Evolutionary conservation across 1,284 basidiomycete species (phyloP).

Genomic region (Heterobasidion annosum): DNA sequence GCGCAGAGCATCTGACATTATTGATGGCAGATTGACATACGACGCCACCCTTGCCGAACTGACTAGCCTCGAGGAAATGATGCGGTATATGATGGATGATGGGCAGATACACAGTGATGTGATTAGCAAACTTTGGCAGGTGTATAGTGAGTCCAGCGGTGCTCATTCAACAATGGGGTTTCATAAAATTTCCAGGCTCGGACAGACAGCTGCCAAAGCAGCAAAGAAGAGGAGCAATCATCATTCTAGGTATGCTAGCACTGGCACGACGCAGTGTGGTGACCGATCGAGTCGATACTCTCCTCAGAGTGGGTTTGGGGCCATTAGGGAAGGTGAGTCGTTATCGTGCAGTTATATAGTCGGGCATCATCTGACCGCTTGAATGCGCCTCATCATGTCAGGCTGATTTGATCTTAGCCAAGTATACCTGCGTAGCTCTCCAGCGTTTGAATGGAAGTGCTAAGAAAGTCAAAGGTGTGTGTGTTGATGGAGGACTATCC

Average conservation of each 20-base stretch:
- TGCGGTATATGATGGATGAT: constrained; percentile 91
- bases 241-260: constrained; percentile 93
- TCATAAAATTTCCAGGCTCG: constrained; percentile 39
- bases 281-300: constrained; percentile 78
- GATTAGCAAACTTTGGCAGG: constrained; percentile 89
- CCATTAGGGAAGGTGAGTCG: constrained; percentile 64
- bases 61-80: constrained; percentile 93
- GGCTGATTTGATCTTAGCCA: constrained; percentile 83
- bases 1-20: neutral
- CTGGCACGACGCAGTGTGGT: constrained; percentile 79
- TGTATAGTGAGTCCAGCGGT: constrained; percentile 63
- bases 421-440: constrained; percentile 91
- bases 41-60: constrained; percentile 91
- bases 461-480: constrained; percentile 91
- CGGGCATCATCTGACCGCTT: neutral
- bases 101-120: constrained; percentile 79
- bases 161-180: neutral
- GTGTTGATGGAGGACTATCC: neutral
- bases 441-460: constrained; percentile 89
- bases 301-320: constrained; percentile 88
- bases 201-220: constrained; percentile 66
- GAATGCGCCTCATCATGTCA: constrained; percentile 20
- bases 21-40: constrained; percentile 64
- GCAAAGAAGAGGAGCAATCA: constrained; percentile 90
- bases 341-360: neutral